These are phyloP conservation scores for Hypoxylon sp. DNA, from an alignment of 2,329 filamentous ascomycete species.

Conservation along the genomic window DNA sequence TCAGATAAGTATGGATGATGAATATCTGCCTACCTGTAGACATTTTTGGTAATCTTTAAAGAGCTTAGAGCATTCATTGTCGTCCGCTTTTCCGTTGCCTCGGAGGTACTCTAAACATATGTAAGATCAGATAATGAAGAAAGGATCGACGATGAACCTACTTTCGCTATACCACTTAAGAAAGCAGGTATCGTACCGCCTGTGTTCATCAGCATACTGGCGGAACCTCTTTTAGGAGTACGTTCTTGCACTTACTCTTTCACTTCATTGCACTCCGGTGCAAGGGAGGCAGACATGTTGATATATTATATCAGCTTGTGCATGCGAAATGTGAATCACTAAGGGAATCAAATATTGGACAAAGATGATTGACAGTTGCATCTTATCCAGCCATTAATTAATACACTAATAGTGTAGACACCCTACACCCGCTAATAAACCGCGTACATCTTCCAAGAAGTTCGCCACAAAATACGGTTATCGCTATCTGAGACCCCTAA, in stretches of 20 bases:
- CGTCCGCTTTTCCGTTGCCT: constrained; percentile 82
- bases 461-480: constrained; percentile 21
- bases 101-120: constrained; percentile 82
- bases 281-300: constrained; percentile 91
- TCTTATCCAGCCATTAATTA: too few relatives aligned
- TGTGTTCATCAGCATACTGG: constrained; percentile 57
- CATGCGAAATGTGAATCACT: not conserved
- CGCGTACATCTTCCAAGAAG: not conserved
- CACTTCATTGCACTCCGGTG: constrained; percentile 93
- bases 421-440: not conserved
- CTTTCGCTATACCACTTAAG: constrained; percentile 99
- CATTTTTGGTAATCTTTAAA: constrained; percentile 93
- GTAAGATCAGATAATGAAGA: constrained; percentile 42
- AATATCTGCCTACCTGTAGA: constrained; percentile 75
- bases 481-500: constrained; percentile 38
- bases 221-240: not conserved
- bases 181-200: constrained; percentile 96
- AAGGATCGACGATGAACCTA: constrained; percentile 61
- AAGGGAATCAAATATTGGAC: not conserved
- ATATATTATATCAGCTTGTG: constrained; percentile 3
- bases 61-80: constrained; percentile 83
- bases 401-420: constrained; percentile 2
- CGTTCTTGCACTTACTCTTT: constrained; percentile 81
- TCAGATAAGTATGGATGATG: not conserved
- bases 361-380: constrained; percentile 14